Evolutionary conservation across 1,139 yeast species (phyloP).

Genomic region (Spencermartinsiella ligniputridi): DNA sequence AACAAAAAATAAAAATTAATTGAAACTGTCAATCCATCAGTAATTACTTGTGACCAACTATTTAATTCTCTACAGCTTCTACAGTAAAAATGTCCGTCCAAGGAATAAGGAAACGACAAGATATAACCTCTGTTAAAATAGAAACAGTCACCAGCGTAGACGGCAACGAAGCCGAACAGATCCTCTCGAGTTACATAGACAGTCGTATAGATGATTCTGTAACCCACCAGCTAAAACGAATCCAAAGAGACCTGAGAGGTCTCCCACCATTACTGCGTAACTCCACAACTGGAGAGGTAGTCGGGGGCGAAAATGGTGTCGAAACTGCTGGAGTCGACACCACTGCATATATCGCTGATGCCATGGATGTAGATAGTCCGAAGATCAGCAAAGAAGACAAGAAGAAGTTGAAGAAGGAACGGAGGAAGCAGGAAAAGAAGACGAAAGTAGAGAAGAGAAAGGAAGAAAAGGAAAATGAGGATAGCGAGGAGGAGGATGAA

Average conservation of each 20-base stretch:
- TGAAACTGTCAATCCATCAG: too few relatives aligned
- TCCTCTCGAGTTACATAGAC: slow-evolving; percentile 43
- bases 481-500: slow-evolving; percentile 1
- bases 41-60: too few relatives aligned
- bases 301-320: slow-evolving; percentile 4
- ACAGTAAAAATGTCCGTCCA: not conserved
- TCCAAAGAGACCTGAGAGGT: slow-evolving; percentile 70
- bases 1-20: too few relatives aligned
- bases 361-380: slow-evolving; percentile 6
- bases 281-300: slow-evolving; percentile 10
- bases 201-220: slow-evolving; percentile 33
- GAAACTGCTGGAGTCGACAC: slow-evolving; percentile 6
- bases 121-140: not conserved
- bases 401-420: slow-evolving; percentile 40
- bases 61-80: too few relatives aligned
- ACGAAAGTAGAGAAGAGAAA: slow-evolving; percentile 12
- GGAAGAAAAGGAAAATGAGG: slow-evolving; percentile 4
- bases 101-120: not conserved
- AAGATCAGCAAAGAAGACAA: slow-evolving; percentile 31
- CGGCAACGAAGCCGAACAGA: slow-evolving; percentile 8
- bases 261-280: slow-evolving; percentile 50
- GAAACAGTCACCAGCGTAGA: not conserved
- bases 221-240: slow-evolving; percentile 57
- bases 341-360: slow-evolving; percentile 7
- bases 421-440: slow-evolving; percentile 33